These are phyloP conservation scores for Malassezia nana DNA, from an alignment of 1,284 basidiomycete species.

Conservation along the genomic window DNA sequence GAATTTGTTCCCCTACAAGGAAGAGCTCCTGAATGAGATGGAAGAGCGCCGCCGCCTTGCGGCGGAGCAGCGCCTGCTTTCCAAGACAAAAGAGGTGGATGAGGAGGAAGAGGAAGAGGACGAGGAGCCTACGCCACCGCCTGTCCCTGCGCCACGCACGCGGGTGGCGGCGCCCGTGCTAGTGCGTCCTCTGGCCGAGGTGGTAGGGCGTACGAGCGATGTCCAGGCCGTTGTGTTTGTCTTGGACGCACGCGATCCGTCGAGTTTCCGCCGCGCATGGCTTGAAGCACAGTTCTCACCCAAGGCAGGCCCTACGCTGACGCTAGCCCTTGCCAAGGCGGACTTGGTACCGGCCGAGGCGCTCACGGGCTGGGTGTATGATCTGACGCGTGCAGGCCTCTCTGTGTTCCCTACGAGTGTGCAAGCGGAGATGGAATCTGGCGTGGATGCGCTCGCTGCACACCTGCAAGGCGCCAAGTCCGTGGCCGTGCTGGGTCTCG, in stretches of 20 bases:
- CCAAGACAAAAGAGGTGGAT: slow-evolving; percentile 18
- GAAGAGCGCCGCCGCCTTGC: slow-evolving; percentile 31
- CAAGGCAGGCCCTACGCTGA: slow-evolving; percentile 19
- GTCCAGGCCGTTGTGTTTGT: slow-evolving; percentile 29
- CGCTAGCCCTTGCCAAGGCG: slow-evolving; percentile 27
- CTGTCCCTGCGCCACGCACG: background rate
- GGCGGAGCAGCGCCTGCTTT: slow-evolving; percentile 24
- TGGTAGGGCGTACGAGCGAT: slow-evolving; percentile 18
- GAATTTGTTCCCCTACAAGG: slow-evolving; percentile 94
- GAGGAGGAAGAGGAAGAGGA: slow-evolving; percentile 20
- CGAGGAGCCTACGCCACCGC: slow-evolving; percentile 6
- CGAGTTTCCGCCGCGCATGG: slow-evolving; percentile 31
- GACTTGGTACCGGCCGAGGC: slow-evolving; percentile 39
- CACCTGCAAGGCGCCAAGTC: slow-evolving; percentile 23
- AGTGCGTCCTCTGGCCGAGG: slow-evolving; percentile 16
- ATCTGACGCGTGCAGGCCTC: slow-evolving; percentile 15
- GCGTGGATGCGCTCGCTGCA: slow-evolving; percentile 23
- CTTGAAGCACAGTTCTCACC: slow-evolving; percentile 23
- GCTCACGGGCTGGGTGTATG: slow-evolving; percentile 29
- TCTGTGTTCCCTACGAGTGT: slow-evolving; percentile 30
- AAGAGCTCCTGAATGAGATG: slow-evolving; percentile 78
- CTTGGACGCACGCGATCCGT: slow-evolving; percentile 38
- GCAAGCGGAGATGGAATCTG: slow-evolving; percentile 17
- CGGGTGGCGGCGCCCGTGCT: slow-evolving; percentile 20
- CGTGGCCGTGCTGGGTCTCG: slow-evolving; percentile 29